Percentiles rank a stretch among this genome's conserved stretches.
Evolutionary conservation across 371 early-diverging fungal species (phyloP).

Genomic region (Antonospora locustae): DNA sequence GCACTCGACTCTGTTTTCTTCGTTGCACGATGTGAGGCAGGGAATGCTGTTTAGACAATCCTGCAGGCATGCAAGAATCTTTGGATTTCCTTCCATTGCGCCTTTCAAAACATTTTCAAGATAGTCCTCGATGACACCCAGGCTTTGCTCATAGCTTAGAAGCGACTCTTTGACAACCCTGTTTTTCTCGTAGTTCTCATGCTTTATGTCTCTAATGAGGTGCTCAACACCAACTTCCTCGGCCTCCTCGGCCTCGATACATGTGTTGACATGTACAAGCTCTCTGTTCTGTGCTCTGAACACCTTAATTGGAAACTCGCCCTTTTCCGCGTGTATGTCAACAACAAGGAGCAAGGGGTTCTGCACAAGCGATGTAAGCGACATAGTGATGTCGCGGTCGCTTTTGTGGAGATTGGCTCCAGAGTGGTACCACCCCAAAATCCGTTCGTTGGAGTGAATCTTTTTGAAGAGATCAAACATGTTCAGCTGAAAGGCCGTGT

Average conservation of each 20-base stretch:
- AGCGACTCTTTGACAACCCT: conserved; percentile 39
- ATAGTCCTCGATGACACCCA: conserved; percentile 41
- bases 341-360: conserved; percentile 60
- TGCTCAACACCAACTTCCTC: conserved; percentile 99
- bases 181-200: conserved; percentile 28
- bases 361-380: conserved; percentile 76
- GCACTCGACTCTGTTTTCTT: conserved; percentile 12
- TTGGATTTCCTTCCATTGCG: conserved; percentile 17
- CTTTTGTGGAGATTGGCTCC: conserved; percentile 85
- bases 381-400: conserved; percentile 92
- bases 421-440: conserved; percentile 99
- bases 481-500: conserved; percentile 91
- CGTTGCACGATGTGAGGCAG: neutral
- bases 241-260: conserved; percentile 92
- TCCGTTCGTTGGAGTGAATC: conserved; percentile 86
- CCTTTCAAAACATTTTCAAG: conserved; percentile 26
- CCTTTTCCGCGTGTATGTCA: conserved; percentile 43
- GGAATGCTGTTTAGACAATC: conserved; percentile 48
- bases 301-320: conserved; percentile 43
- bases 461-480: conserved; percentile 98
- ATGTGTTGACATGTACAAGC: conserved; percentile 78
- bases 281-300: conserved; percentile 80
- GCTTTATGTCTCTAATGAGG: conserved; percentile 74
- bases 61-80: conserved; percentile 41
- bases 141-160: conserved; percentile 18